phyloP scores from a whole-genome alignment of 169 alveolate genomes.

The Perkinsus chesapeaki region DNA sequence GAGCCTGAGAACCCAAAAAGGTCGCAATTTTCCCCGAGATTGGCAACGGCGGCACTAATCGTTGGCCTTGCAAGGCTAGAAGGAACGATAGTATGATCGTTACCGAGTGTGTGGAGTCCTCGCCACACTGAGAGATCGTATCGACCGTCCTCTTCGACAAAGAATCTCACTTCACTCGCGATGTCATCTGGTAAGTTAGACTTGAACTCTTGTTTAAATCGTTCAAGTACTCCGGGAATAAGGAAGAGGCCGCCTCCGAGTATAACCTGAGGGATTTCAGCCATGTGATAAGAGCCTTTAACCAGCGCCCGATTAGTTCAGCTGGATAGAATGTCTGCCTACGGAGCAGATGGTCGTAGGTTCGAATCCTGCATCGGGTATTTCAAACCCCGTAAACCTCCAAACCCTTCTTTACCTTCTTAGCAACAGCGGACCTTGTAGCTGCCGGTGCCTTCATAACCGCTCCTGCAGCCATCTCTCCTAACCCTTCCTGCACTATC shows the following conservation, averaged over 20 bases:
- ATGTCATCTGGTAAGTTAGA: not conserved
- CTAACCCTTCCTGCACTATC: not conserved
- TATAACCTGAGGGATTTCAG: not conserved
- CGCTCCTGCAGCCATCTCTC: not conserved
- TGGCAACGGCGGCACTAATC: not conserved
- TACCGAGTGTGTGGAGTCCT: not conserved
- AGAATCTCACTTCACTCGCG: not conserved
- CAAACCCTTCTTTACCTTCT: not conserved
- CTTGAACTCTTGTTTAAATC: not conserved
- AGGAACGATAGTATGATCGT: not conserved
- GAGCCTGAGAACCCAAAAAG: not conserved
- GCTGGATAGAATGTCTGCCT: constrained; percentile 4
- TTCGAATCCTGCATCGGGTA: constrained; percentile 4
- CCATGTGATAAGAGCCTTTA: not conserved
- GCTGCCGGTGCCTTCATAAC: not conserved
- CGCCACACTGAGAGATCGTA: not conserved
- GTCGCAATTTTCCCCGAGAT: not conserved
- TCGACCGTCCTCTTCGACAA: not conserved
- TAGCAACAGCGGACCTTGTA: not conserved
- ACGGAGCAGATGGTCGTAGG: constrained; percentile 6
- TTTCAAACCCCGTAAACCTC: not conserved
- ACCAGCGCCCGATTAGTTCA: not conserved
- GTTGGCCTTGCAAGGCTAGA: not conserved
- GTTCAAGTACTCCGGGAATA: not conserved
- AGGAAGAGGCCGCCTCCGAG: not conserved